Conservation (phyloP, 129 eudicot genomes). For the Glebionis coronaria region DNA sequence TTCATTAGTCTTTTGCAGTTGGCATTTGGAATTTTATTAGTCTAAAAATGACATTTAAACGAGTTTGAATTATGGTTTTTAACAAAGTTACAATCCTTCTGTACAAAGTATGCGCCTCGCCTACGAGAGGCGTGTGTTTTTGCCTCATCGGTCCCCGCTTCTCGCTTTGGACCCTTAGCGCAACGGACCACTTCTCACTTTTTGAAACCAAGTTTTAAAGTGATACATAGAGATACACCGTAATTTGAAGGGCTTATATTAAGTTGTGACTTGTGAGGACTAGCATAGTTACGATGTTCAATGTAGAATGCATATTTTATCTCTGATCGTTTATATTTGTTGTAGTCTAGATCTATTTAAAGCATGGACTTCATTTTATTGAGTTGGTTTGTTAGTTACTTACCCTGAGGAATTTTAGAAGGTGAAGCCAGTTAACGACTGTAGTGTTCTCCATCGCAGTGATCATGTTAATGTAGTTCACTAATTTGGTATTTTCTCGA, state of each 20-base stretch:
- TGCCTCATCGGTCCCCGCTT: too few relatives aligned
- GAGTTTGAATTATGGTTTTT: too few relatives aligned
- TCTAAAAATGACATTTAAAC: too few relatives aligned
- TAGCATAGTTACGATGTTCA: background rate
- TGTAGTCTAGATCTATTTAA: conserved; percentile 6
- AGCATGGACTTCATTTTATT: background rate
- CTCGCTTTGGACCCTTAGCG: too few relatives aligned
- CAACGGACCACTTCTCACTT: too few relatives aligned
- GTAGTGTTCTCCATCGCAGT: background rate
- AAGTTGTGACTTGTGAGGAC: background rate
- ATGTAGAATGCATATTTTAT: conserved; percentile 5
- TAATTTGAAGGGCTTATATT: background rate
- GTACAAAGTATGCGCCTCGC: too few relatives aligned
- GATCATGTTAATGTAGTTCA: conserved; percentile 9
- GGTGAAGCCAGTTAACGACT: background rate
- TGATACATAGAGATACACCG: background rate
- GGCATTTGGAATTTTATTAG: too few relatives aligned
- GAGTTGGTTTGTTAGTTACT: background rate
- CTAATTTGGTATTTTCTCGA: conserved; percentile 3
- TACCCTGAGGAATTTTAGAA: background rate
- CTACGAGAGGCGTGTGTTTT: too few relatives aligned
- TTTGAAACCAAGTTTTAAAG: too few relatives aligned
- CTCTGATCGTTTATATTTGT: background rate
- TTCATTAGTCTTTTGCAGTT: too few relatives aligned
- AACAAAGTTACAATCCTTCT: too few relatives aligned